phyloP scores from a whole-genome alignment of 2,329 filamentous ascomycete genomes.

The Cladosporium phlei region DNA sequence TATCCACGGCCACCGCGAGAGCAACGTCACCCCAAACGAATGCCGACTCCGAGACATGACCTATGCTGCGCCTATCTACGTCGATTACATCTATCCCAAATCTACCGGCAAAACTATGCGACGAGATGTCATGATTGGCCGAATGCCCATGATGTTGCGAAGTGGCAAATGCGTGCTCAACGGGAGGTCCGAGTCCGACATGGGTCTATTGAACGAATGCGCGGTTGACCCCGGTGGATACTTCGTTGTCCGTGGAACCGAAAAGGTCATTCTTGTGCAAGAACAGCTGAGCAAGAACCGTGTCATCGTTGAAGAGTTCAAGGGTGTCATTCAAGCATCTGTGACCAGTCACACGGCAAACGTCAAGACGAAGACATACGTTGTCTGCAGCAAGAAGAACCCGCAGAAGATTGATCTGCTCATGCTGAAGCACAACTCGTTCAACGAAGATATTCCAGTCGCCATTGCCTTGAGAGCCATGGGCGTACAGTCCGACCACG shows the following conservation, averaged over 20 bases:
- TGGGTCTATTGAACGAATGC: slow-evolving; percentile 92
- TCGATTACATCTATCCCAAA: slow-evolving; percentile 86
- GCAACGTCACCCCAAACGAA: slow-evolving; percentile 79
- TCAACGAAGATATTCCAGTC: slow-evolving; percentile 91
- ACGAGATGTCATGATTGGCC: slow-evolving; percentile 71
- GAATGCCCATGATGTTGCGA: slow-evolving; percentile 94
- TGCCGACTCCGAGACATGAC: slow-evolving; percentile 95
- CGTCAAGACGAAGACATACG: slow-evolving; percentile 95
- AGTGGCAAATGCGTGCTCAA: slow-evolving; percentile 88
- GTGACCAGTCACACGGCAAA: slow-evolving; percentile 98
- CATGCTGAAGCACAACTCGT: slow-evolving; percentile 83
- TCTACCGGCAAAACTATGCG: slow-evolving; percentile 71
- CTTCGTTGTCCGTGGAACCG: slow-evolving; percentile 94
- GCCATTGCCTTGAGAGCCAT: slow-evolving; percentile 90
- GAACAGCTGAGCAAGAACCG: slow-evolving; percentile 99
- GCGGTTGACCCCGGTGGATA: slow-evolving; percentile 94
- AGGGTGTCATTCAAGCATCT: slow-evolving; percentile 88
- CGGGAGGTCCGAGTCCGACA: slow-evolving; percentile 77
- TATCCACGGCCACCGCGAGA: slow-evolving; percentile 63
- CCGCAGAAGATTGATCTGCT: slow-evolving; percentile 84
- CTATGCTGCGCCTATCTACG: slow-evolving; percentile 90
- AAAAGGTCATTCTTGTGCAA: slow-evolving; percentile 97
- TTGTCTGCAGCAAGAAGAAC: slow-evolving; percentile 46
- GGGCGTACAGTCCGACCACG: slow-evolving; percentile 88
- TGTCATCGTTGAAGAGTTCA: slow-evolving; percentile 95